Conservation (phyloP, 2,329 filamentous ascomycete species). For the Cercospora sp. region DNA sequence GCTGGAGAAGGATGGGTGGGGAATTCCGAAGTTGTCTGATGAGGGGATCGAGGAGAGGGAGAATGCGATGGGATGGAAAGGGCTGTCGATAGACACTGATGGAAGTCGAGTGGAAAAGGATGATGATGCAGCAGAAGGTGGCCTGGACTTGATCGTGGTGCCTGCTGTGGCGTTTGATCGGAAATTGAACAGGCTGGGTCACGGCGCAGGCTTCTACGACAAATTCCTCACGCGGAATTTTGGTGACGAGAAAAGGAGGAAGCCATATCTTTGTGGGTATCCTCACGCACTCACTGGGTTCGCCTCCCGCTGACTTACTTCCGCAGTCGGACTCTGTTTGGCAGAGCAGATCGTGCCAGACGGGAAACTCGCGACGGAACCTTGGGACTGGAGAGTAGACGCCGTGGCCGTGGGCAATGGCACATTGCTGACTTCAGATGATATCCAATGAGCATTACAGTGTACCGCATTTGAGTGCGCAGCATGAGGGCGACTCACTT, state of each 20-base stretch:
- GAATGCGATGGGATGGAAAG: slow-evolving; percentile 70
- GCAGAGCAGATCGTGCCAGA: slow-evolving; percentile 76
- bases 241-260: slow-evolving; percentile 42
- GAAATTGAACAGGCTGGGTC: slow-evolving; percentile 74
- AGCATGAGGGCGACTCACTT: slow-evolving; percentile 19
- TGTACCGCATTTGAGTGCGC: slow-evolving; percentile 29
- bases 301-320: slow-evolving; percentile 3
- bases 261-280: slow-evolving; percentile 61
- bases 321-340: slow-evolving; percentile 73
- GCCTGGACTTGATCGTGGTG: slow-evolving; percentile 83
- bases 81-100: slow-evolving; percentile 45
- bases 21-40: slow-evolving; percentile 80
- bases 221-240: slow-evolving; percentile 79
- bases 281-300: not conserved
- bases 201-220: slow-evolving; percentile 97
- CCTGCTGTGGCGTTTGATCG: slow-evolving; percentile 91
- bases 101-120: slow-evolving; percentile 25
- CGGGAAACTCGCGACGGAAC: slow-evolving; percentile 70
- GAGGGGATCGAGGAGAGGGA: slow-evolving; percentile 65
- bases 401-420: slow-evolving; percentile 49
- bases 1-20: slow-evolving; percentile 80
- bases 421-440: slow-evolving; percentile 52
- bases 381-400: slow-evolving; percentile 78
- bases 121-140: slow-evolving; percentile 35
- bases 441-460: slow-evolving; percentile 64